Conservation (phyloP, 306 rosid genomes). For the Carpinus fangiana region DNA sequence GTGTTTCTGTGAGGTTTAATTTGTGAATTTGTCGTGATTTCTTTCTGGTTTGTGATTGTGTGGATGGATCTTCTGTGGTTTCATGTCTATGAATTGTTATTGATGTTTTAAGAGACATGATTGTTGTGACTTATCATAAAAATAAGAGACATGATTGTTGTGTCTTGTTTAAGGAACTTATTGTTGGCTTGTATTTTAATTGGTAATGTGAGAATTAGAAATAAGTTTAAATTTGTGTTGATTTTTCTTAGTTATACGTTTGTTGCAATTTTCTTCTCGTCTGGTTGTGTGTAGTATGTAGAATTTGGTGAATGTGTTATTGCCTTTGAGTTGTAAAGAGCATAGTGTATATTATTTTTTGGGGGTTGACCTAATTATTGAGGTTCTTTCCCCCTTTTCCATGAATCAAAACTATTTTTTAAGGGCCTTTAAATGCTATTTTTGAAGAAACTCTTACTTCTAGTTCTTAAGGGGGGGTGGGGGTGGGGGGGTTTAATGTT, state of each 20-base stretch:
- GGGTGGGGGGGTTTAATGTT: too few relatives aligned
- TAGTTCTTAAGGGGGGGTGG: too few relatives aligned
- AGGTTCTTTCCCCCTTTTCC: too few relatives aligned
- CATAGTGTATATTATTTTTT: not conserved
- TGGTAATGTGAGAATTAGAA: not conserved
- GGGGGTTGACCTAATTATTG: not conserved
- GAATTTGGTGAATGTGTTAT: not conserved
- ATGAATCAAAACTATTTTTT: too few relatives aligned
- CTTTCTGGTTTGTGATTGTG: not conserved
- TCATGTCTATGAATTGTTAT: not conserved
- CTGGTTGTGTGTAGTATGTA: not conserved
- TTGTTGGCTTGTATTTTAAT: conserved; percentile 8
- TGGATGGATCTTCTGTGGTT: not conserved
- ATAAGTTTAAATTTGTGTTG: not conserved
- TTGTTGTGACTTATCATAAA: not conserved
- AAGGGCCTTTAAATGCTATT: too few relatives aligned
- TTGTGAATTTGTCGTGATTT: not conserved
- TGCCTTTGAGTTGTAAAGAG: not conserved
- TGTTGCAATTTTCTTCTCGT: not conserved
- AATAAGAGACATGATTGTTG: not conserved
- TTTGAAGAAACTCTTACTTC: too few relatives aligned
- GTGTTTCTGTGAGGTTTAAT: not conserved
- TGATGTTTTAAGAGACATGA: not conserved
- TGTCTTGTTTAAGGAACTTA: not conserved
- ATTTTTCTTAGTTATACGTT: not conserved